Conservation (phyloP, 2,329 filamentous ascomycete genomes). For the Talaromyces sp. region DNA sequence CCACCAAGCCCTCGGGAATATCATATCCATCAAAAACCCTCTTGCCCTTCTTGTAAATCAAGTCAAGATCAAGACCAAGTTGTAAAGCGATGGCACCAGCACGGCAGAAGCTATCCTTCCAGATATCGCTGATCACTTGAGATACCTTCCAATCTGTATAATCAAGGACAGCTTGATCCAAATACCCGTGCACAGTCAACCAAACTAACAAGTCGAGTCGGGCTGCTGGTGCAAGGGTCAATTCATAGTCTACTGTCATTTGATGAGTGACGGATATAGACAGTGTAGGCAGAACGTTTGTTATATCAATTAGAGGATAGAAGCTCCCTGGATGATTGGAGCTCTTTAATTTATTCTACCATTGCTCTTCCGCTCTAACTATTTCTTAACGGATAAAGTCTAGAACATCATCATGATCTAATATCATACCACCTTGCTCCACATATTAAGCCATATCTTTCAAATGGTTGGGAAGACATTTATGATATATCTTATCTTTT, state of each 20-base stretch:
- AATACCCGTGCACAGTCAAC: not conserved
- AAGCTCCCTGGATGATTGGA: not conserved
- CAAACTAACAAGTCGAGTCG: not conserved
- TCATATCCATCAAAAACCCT: not conserved
- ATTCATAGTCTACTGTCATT: too few relatives aligned
- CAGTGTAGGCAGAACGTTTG: not conserved
- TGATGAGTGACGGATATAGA: not conserved
- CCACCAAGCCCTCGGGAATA: not conserved
- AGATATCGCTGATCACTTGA: not conserved
- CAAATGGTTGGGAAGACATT: too few relatives aligned
- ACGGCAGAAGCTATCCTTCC: not conserved
- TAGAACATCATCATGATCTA: too few relatives aligned
- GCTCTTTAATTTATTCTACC: not conserved
- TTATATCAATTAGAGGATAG: not conserved
- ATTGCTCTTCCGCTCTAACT: not conserved
- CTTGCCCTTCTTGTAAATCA: not conserved
- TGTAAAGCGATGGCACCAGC: not conserved
- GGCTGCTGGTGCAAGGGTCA: not conserved
- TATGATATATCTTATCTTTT: not conserved
- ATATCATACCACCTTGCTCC: too few relatives aligned
- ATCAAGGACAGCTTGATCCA: not conserved
- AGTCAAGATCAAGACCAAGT: not conserved
- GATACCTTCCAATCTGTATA: not conserved
- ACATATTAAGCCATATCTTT: too few relatives aligned
- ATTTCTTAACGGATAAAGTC: too few relatives aligned